Conservation (phyloP, 345 rosid genomes). For the Populus pruinosa region DNA sequence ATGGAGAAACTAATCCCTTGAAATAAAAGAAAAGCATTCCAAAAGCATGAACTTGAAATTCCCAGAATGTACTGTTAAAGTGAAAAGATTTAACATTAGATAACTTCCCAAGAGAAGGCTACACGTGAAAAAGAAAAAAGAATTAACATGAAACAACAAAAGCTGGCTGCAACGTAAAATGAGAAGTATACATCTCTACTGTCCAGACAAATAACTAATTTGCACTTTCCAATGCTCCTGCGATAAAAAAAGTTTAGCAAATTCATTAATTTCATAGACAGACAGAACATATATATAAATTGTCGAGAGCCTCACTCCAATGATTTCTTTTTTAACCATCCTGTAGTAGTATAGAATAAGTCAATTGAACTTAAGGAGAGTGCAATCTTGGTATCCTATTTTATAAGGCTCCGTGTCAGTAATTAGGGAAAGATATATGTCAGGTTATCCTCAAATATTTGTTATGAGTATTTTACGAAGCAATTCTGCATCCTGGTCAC, state of each 20-base stretch:
- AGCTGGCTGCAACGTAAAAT: neutral
- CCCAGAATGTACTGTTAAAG: neutral
- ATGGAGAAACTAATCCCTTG: neutral
- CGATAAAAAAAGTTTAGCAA: conserved; percentile 4
- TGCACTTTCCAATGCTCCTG: conserved; percentile 10
- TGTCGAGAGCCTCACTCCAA: neutral
- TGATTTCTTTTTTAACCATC: too few species aligned
- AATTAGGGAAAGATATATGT: neutral
- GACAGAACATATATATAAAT: neutral
- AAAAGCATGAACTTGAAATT: neutral
- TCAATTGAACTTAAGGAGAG: neutral
- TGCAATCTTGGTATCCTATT: neutral
- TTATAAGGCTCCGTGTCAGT: neutral
- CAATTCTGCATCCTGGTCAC: neutral
- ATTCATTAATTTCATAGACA: neutral
- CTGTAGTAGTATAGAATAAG: neutral
- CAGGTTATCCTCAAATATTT: neutral
- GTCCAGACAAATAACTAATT: neutral
- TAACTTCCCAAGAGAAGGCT: neutral
- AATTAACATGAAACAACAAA: neutral
- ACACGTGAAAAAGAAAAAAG: neutral
- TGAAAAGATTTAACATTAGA: neutral
- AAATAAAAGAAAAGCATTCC: neutral
- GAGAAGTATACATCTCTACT: conserved; percentile 12
- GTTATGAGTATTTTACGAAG: neutral